phyloP scores from a whole-genome alignment of 768 basidiomycete genomes.

The Saitozyma sp. region DNA sequence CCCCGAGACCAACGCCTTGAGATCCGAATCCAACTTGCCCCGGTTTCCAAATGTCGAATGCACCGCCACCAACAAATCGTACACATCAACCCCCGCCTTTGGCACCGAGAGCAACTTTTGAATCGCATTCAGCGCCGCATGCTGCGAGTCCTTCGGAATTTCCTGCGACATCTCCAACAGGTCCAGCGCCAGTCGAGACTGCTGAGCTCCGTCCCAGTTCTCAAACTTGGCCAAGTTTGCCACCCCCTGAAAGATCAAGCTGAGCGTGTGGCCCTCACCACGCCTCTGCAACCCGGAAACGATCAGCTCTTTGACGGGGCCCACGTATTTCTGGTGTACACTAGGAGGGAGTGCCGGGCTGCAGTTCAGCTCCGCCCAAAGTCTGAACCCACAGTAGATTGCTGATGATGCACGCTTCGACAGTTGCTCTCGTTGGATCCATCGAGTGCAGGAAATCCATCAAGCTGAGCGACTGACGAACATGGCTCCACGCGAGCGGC shows the following conservation, averaged over 20 bases:
- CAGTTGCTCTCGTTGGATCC: conserved; percentile 36
- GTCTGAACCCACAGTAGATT: conserved; percentile 31
- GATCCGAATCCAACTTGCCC: conserved; percentile 27
- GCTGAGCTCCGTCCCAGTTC: conserved; percentile 26
- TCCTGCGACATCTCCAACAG: conserved; percentile 42
- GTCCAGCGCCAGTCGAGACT: conserved; percentile 29
- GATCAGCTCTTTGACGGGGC: conserved; percentile 42
- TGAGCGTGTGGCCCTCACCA: conserved; percentile 26
- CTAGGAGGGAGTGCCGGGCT: conserved; percentile 39
- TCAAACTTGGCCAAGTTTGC: conserved; percentile 43
- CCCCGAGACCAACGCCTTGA: conserved; percentile 37
- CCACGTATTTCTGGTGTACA: conserved; percentile 43
- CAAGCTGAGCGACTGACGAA: conserved; percentile 36
- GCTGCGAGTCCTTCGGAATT: conserved; percentile 44
- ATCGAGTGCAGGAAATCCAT: conserved; percentile 41
- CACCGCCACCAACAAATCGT: conserved; percentile 31
- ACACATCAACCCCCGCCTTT: conserved; percentile 34
- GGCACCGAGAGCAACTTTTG: conserved; percentile 31
- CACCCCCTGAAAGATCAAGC: conserved; percentile 40
- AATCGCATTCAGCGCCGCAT: conserved; percentile 44
- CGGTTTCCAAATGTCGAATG: conserved; percentile 38
- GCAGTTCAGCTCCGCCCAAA: conserved; percentile 4
- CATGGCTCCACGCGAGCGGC: conserved; percentile 45
- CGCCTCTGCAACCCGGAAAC: conserved; percentile 30
- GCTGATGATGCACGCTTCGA: conserved; percentile 47